phyloP scores from a whole-genome alignment of 1,284 basidiomycete species.

The Microbotryum intermedium region DNA sequence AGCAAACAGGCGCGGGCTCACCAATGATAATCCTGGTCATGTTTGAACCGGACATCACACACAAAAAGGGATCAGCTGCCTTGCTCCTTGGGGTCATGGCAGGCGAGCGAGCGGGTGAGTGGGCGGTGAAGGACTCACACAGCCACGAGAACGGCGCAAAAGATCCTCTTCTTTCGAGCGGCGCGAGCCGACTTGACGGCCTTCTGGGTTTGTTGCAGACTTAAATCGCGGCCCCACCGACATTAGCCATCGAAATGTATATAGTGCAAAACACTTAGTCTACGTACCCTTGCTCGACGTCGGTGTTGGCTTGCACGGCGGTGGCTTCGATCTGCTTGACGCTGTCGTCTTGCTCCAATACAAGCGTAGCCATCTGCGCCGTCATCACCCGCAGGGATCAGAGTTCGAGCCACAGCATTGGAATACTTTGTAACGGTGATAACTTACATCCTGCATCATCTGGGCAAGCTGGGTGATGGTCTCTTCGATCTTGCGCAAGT shows the following conservation, averaged over 20 bases:
- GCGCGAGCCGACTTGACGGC: slow-evolving; percentile 65
- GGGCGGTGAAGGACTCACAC: too few relatives aligned
- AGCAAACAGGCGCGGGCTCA: too few relatives aligned
- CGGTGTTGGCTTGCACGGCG: slow-evolving; percentile 54
- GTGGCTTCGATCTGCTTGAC: slow-evolving; percentile 57
- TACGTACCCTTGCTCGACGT: slow-evolving; percentile 61
- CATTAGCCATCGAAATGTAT: neutral
- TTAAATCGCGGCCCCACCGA: neutral
- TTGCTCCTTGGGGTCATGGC: too few relatives aligned
- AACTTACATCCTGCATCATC: slow-evolving; percentile 48
- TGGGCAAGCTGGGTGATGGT: slow-evolving; percentile 80
- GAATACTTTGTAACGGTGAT: neutral
- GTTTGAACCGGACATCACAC: too few relatives aligned
- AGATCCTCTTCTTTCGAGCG: slow-evolving; percentile 58
- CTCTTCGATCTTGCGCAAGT: slow-evolving; percentile 75
- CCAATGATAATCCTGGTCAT: too few relatives aligned
- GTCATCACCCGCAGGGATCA: slow-evolving; percentile 45
- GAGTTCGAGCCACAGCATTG: neutral
- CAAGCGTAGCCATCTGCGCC: slow-evolving; percentile 61
- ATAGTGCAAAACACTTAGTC: neutral
- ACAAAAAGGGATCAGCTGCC: too few relatives aligned
- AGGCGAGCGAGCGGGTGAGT: too few relatives aligned
- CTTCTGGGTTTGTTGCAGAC: slow-evolving; percentile 56
- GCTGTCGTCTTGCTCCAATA: slow-evolving; percentile 68
- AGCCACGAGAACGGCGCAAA: too few relatives aligned